A percentile compares a stretch with the other conserved stretches of the same genome.
Conservation (phyloP, 306 rosid species). For the Dryas octopetala region DNA sequence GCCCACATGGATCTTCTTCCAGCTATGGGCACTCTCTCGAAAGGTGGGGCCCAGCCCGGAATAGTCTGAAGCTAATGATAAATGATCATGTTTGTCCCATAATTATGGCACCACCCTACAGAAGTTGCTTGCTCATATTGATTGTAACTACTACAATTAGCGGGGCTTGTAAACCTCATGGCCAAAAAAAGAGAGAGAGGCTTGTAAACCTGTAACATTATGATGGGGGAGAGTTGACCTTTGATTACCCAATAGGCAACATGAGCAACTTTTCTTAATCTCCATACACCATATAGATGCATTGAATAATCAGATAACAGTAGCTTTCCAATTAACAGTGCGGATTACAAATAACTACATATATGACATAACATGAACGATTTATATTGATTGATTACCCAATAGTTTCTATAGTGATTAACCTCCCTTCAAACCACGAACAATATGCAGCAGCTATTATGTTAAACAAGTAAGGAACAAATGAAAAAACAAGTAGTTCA, state of each 20-base stretch:
- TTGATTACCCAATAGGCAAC: not conserved
- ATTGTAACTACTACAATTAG: constrained; percentile 21
- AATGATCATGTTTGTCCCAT: constrained; percentile 47
- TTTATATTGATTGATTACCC: not conserved
- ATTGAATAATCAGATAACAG: not conserved
- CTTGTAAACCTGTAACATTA: constrained; percentile 1
- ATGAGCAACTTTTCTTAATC: not conserved
- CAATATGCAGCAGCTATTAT: not conserved
- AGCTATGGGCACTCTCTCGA: constrained; percentile 36
- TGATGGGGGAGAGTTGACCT: constrained; percentile 41
- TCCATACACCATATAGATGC: not conserved
- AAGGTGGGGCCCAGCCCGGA: constrained; percentile 26
- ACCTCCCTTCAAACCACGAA: not conserved
- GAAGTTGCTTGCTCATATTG: constrained; percentile 25
- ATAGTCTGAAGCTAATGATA: constrained; percentile 47
- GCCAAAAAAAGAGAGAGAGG: not conserved
- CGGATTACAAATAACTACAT: too few relatives aligned
- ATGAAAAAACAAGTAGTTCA: not conserved
- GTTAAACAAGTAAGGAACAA: not conserved
- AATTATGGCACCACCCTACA: constrained; percentile 39
- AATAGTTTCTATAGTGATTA: not conserved
- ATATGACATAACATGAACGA: too few relatives aligned
- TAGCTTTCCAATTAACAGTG: not conserved
- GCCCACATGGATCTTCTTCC: constrained; percentile 54
- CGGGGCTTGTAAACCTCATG: constrained; percentile 5